Conservation (phyloP, 371 early-diverging fungal genomes). For the Mortierella sp. region DNA sequence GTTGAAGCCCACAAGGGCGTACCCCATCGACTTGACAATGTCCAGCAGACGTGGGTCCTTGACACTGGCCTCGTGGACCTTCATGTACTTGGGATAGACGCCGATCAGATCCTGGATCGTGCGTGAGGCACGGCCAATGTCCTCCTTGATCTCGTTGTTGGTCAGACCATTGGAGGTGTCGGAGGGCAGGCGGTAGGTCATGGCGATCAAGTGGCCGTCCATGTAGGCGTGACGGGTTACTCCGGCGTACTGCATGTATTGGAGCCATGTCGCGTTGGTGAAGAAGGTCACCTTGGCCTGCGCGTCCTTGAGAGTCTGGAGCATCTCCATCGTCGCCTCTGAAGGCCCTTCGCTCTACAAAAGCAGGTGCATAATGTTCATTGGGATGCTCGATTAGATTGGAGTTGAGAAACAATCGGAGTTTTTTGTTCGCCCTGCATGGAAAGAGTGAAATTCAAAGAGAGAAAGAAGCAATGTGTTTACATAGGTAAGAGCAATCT, state of each 20-base stretch:
- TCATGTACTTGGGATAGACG: slow-evolving; percentile 62
- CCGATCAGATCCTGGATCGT: slow-evolving; percentile 31
- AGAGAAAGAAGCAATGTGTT: neutral
- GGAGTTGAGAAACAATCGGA: too few species aligned
- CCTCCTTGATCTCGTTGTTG: slow-evolving; percentile 60
- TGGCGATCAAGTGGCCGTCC: slow-evolving; percentile 71
- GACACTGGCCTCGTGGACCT: slow-evolving; percentile 61
- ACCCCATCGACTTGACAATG: slow-evolving; percentile 61
- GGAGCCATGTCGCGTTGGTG: slow-evolving; percentile 69
- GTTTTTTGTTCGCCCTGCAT: neutral
- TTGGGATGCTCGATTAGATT: neutral
- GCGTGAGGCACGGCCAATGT: slow-evolving; percentile 50
- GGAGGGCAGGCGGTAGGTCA: slow-evolving; percentile 64
- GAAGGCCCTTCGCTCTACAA: slow-evolving; percentile 38
- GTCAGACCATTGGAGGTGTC: slow-evolving; percentile 58
- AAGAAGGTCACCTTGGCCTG: slow-evolving; percentile 71
- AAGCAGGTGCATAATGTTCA: neutral
- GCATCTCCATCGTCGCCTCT: slow-evolving; percentile 59
- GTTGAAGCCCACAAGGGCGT: slow-evolving; percentile 63
- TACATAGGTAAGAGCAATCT: slow-evolving; percentile 69
- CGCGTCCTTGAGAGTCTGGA: slow-evolving; percentile 64
- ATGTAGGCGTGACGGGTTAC: slow-evolving; percentile 65
- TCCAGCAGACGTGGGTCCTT: slow-evolving; percentile 59
- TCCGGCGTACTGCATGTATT: slow-evolving; percentile 65
- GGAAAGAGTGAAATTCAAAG: neutral